Evolutionary conservation across 1,284 basidiomycete species (phyloP).

Genomic region (Meripilus lineatus): DNA sequence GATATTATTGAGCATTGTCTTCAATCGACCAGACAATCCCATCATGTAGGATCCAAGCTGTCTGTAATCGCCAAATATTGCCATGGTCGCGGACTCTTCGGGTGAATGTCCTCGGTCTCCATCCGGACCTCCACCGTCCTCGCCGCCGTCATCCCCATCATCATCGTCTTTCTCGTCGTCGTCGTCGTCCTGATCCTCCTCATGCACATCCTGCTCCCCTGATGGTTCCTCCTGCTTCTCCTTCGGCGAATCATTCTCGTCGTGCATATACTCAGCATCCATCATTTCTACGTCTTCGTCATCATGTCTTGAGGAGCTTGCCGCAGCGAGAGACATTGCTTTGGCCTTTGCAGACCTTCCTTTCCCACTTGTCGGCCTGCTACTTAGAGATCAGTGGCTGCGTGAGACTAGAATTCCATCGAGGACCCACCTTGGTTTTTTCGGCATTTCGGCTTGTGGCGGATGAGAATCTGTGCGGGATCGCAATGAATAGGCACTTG

Average conservation of each 20-base stretch:
- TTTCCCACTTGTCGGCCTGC: conserved; percentile 54
- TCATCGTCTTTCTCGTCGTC: conserved; percentile 40
- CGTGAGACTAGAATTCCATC: conserved; percentile 10
- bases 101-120: conserved; percentile 40
- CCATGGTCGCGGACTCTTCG: conserved; percentile 74
- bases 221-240: conserved; percentile 26
- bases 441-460: conserved; percentile 56
- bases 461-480: conserved; percentile 46
- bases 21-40: conserved; percentile 80
- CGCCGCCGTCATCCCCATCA: conserved; percentile 38
- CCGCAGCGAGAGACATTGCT: conserved; percentile 39
- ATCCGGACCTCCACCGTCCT: conserved; percentile 33
- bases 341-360: conserved; percentile 54
- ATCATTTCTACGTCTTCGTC: conserved; percentile 76
- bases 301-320: conserved; percentile 53
- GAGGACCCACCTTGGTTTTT: conserved; percentile 56
- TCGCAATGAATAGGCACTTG: conserved; percentile 57
- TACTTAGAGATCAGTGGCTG: conserved; percentile 18
- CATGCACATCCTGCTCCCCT: conserved; percentile 20
- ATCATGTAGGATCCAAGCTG: conserved; percentile 90
- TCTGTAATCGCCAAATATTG: conserved; percentile 80
- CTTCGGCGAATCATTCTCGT: conserved; percentile 44
- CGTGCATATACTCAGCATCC: conserved; percentile 58
- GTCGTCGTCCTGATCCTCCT: conserved; percentile 45
- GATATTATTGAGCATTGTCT: conserved; percentile 87